phyloP scores from a whole-genome alignment of 306 rosid species.

The Urtica urens region DNA sequence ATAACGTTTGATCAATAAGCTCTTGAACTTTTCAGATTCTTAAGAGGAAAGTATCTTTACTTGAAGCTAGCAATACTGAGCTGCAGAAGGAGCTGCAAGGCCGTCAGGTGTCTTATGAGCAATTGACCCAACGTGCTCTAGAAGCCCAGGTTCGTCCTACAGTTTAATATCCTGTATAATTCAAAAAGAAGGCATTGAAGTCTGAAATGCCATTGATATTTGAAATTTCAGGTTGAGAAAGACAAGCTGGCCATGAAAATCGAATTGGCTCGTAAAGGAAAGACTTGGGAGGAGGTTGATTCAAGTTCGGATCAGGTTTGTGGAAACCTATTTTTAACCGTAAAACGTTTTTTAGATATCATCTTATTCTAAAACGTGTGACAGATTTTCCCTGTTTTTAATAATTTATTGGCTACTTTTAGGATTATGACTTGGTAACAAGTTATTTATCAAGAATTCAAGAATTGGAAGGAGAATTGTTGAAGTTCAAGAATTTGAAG shows the following conservation, averaged over 20 bases:
- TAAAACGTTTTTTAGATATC: constrained; percentile 1
- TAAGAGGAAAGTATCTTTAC: constrained; percentile 77
- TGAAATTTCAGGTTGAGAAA: constrained; percentile 63
- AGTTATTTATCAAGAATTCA: constrained; percentile 71
- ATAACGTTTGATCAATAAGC: constrained; percentile 6
- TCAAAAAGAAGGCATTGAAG: background rate
- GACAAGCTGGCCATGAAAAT: constrained; percentile 63
- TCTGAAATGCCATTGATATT: constrained; percentile 10
- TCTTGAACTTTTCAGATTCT: constrained; percentile 44
- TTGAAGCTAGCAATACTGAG: constrained; percentile 78
- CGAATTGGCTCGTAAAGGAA: constrained; percentile 67
- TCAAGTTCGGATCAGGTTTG: constrained; percentile 57
- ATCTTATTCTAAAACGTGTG: constrained; percentile 2
- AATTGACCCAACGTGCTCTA: constrained; percentile 35
- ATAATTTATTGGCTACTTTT: constrained; percentile 13
- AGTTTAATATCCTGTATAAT: background rate
- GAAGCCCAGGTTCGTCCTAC: constrained; percentile 35
- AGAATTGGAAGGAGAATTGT: constrained; percentile 61
- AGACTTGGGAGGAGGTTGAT: constrained; percentile 91
- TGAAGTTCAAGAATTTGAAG: constrained; percentile 30
- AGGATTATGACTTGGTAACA: constrained; percentile 70
- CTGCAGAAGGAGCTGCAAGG: constrained; percentile 54
- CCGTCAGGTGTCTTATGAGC: constrained; percentile 28
- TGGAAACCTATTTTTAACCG: background rate
- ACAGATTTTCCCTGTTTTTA: constrained; percentile 1